Evolutionary conservation across 768 basidiomycete genomes (phyloP), one percentile per base, ranked within the genome.

Genomic region (Lactarius sp.): DNA sequence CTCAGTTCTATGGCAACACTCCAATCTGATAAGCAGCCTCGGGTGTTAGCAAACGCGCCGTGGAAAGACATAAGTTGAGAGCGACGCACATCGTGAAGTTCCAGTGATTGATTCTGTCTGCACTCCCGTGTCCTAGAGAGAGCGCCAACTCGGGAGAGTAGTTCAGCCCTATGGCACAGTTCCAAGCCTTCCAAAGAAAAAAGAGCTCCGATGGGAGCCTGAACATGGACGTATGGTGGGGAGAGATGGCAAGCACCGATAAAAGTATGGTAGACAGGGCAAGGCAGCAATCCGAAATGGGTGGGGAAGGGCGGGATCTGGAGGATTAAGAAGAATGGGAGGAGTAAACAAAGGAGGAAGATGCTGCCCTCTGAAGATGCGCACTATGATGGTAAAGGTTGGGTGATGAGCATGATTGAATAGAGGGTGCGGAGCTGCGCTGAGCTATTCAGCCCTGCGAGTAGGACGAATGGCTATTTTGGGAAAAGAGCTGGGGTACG

Each of bases 181-280:
- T n/a, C 50, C 52, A 66, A 18, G 60, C 60, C 34, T 55, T 34
- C 56, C 56, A 62, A 10, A 50, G 6, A 8, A 53, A 14, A 12
- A 59, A 2, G 12, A 61, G 65, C 8, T 62, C 16, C 12, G 62
- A 49, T 7, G 52, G 52, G 18, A 62, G 12, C 20, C 41, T 42
- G 22, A 66, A n/a, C n/a, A n/a, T n/a, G n/a, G n/a, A n/a, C n/a
- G n/a, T n/a, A n/a, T n/a, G n/a, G n/a, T n/a, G n/a, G n/a, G n/a
- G n/a, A n/a, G 62, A 52, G n/a, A 66, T 14, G 13, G 41, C 61
- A 14, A 66, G 56, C 4, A 66, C 42, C 1, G 65, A 51, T 16
- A 57, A 2, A 36, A 14, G 46, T 31, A 47, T 55, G 54, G 44
- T 58, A 46, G 65, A 34, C 0, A 66, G n/a, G 6, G 36, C 34